Conservation (phyloP, 1,139 yeast species). For the Debaryomycetaceae sp. region DNA sequence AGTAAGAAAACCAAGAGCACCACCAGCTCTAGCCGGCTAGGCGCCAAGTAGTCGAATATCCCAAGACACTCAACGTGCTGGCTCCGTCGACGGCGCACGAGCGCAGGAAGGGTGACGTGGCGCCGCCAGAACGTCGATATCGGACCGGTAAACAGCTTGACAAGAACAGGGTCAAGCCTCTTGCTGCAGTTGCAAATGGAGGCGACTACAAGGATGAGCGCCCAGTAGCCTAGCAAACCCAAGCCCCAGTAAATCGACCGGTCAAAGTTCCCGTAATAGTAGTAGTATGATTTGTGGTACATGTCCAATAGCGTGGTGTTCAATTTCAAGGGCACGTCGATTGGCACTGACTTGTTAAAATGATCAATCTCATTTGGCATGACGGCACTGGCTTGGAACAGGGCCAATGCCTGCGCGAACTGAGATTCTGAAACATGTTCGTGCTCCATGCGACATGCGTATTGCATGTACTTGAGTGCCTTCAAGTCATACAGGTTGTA, state of each 20-base stretch:
- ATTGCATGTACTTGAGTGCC: neutral
- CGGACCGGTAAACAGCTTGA: constrained; percentile 13
- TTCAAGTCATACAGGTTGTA: neutral
- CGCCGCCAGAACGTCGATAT: constrained; percentile 16
- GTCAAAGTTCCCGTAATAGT: constrained; percentile 24
- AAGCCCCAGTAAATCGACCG: constrained; percentile 36
- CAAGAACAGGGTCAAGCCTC: constrained; percentile 15
- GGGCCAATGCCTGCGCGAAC: constrained; percentile 8
- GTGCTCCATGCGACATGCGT: constrained; percentile 2
- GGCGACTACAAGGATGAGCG: constrained; percentile 28
- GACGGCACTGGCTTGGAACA: constrained; percentile 11
- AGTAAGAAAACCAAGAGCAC: neutral
- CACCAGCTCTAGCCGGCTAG: neutral
- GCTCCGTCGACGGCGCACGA: constrained; percentile 13
- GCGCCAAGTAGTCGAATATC: constrained; percentile 9
- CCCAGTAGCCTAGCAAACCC: constrained; percentile 41
- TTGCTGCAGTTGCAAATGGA: constrained; percentile 30
- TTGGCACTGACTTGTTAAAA: constrained; percentile 11
- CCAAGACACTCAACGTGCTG: constrained; percentile 11
- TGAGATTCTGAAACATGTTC: constrained; percentile 8
- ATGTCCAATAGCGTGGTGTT: constrained; percentile 5
- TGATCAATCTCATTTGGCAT: constrained; percentile 10
- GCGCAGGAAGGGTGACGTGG: constrained; percentile 22
- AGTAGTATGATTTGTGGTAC: constrained; percentile 14
- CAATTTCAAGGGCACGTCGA: constrained; percentile 14